These are phyloP conservation scores for Chytridium lagenaria DNA, from an alignment of 371 early-diverging fungal genomes.

Conservation along the genomic window DNA sequence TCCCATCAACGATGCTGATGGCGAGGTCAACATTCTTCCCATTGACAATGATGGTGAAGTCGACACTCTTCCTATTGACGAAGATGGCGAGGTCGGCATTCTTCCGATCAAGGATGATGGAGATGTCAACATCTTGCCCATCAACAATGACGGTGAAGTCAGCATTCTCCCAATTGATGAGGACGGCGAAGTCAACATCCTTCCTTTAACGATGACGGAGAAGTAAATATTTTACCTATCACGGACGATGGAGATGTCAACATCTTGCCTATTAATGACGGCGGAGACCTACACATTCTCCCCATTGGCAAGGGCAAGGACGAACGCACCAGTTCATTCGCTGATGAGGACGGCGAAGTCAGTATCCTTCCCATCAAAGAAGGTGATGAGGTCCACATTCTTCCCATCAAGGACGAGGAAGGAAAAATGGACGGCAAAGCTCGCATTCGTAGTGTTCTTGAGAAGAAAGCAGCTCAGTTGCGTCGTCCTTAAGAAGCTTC, in stretches of 20 bases:
- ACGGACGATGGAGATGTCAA: background rate
- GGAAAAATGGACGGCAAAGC: background rate
- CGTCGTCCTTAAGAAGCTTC: too few species aligned
- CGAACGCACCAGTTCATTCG: too few species aligned
- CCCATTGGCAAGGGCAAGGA: too few species aligned
- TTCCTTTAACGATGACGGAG: background rate
- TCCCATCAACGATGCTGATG: background rate
- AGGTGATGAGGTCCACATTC: constrained; percentile 5
- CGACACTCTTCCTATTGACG: too few species aligned
- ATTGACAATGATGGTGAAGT: too few species aligned
- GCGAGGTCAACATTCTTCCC: background rate
- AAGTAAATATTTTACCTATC: background rate
- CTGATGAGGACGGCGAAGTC: too few species aligned
- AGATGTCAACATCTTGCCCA: background rate
- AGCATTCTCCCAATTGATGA: background rate
- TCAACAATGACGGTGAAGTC: background rate
- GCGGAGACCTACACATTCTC: too few species aligned
- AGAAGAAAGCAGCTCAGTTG: background rate
- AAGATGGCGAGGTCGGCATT: background rate
- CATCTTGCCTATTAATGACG: background rate
- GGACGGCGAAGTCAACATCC: background rate
- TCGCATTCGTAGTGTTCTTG: background rate
- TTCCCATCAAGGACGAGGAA: constrained; percentile 1
- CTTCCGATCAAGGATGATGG: background rate
- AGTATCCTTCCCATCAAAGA: too few species aligned